Percentiles rank a stretch among this genome's conserved stretches.
Evolutionary conservation across 140 eudicot species (phyloP).

Genomic region (Erigeron philadelphicus): DNA sequence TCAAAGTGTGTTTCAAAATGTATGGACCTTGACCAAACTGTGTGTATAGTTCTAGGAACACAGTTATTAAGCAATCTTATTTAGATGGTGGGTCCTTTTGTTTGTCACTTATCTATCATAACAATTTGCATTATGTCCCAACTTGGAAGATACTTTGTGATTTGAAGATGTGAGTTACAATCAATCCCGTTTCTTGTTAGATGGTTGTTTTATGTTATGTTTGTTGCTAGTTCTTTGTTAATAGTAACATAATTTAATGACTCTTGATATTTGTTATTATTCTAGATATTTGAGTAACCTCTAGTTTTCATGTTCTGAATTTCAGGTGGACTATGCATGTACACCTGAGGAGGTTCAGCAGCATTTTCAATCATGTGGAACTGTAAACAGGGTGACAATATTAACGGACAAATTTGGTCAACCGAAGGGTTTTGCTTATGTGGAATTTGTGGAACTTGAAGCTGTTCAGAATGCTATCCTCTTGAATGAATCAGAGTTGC

Average conservation of each 20-base stretch:
- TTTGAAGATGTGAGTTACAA: not conserved
- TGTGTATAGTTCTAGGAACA: slow-evolving; percentile 2
- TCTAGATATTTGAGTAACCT: slow-evolving; percentile 11
- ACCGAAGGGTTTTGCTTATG: slow-evolving; percentile 90
- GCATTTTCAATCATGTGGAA: slow-evolving; percentile 90
- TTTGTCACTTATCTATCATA: not conserved
- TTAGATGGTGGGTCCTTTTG: not conserved
- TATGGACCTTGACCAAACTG: not conserved
- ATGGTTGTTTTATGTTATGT: not conserved
- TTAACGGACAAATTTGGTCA: slow-evolving; percentile 82
- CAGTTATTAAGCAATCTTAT: not conserved
- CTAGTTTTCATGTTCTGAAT: slow-evolving; percentile 2
- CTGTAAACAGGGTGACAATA: slow-evolving; percentile 83
- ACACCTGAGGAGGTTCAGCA: slow-evolving; percentile 92
- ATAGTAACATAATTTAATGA: not conserved
- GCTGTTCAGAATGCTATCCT: slow-evolving; percentile 78
- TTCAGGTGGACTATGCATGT: slow-evolving; percentile 87
- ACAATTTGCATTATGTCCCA: not conserved
- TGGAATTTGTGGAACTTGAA: slow-evolving; percentile 76
- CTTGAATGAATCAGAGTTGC: slow-evolving; percentile 77
- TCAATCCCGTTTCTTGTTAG: not conserved
- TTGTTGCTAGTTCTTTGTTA: not conserved
- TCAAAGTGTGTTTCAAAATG: not conserved
- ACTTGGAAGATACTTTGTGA: slow-evolving; percentile 2
- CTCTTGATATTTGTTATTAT: slow-evolving; percentile 3